Conservation (phyloP, 2,329 filamentous ascomycete species). For the Fusarium graminum region DNA sequence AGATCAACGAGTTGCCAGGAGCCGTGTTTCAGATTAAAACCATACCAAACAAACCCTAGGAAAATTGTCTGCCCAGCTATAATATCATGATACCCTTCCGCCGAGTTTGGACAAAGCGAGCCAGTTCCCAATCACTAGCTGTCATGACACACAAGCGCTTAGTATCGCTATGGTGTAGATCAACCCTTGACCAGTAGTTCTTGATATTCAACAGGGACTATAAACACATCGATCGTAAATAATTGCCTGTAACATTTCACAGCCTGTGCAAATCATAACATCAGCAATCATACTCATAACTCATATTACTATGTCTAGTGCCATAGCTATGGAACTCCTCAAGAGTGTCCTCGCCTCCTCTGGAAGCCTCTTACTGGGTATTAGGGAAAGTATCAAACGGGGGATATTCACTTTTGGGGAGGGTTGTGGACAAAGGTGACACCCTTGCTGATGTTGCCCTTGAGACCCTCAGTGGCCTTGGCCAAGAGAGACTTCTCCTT, state of each 20-base stretch:
- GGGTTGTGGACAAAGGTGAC: slow-evolving; percentile 89
- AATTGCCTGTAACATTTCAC: slow-evolving; percentile 50
- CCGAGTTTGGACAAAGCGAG: slow-evolving; percentile 33
- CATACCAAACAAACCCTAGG: slow-evolving; percentile 68
- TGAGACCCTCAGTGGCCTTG: slow-evolving; percentile 80
- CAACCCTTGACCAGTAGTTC: slow-evolving; percentile 38
- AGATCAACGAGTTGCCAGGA: slow-evolving; percentile 85
- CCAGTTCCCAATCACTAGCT: slow-evolving; percentile 32
- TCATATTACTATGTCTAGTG: slow-evolving; percentile 55
- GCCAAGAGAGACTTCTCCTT: slow-evolving; percentile 91
- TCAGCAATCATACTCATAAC: slow-evolving; percentile 55
- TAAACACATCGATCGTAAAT: slow-evolving; percentile 39
- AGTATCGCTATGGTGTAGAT: slow-evolving; percentile 32
- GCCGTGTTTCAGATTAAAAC: slow-evolving; percentile 98
- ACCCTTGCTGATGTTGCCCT: slow-evolving; percentile 95
- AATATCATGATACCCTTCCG: slow-evolving; percentile 47
- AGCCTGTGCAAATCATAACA: slow-evolving; percentile 54
- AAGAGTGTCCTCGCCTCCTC: slow-evolving; percentile 48
- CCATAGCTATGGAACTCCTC: slow-evolving; percentile 52
- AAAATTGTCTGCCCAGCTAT: slow-evolving; percentile 33
- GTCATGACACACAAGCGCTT: slow-evolving; percentile 40
- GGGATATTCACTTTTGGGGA: slow-evolving; percentile 81
- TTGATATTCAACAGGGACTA: slow-evolving; percentile 25
- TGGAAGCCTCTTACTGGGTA: slow-evolving; percentile 48
- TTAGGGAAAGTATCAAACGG: slow-evolving; percentile 44